Percentiles rank a stretch among this genome's conserved stretches.
These are phyloP conservation scores for Heliamphora pulchella DNA, from an alignment of 179 eudicot genomes.

Conservation along the genomic window DNA sequence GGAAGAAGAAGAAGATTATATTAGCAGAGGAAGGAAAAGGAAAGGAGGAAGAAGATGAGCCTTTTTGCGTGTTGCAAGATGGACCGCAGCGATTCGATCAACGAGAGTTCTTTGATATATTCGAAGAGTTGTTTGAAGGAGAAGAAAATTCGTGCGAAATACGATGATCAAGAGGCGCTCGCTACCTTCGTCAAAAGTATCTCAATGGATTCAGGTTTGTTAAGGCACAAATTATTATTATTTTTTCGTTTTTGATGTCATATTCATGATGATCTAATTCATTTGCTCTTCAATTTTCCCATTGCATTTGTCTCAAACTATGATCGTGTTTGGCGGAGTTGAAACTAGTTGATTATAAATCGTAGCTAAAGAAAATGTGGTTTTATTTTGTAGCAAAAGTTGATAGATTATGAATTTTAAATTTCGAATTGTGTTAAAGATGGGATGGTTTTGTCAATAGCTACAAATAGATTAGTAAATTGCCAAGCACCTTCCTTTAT, in stretches of 20 bases:
- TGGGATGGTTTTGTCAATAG: no score
- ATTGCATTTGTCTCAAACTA: neutral
- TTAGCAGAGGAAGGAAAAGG: slow-evolving; percentile 2
- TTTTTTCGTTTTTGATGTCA: neutral
- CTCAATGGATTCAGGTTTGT: slow-evolving; percentile 37
- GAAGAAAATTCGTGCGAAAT: slow-evolving; percentile 16
- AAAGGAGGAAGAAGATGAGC: slow-evolving; percentile 28
- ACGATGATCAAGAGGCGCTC: slow-evolving; percentile 23
- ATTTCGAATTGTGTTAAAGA: no score
- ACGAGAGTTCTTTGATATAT: slow-evolving; percentile 20
- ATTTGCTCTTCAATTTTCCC: neutral
- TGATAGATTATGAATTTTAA: no score
- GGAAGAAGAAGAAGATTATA: neutral
- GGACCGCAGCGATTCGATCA: slow-evolving; percentile 25
- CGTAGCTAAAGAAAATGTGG: no score
- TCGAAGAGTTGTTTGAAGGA: slow-evolving; percentile 18
- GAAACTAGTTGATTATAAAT: no score
- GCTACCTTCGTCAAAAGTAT: slow-evolving; percentile 38
- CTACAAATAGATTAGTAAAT: no score
- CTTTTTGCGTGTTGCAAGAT: slow-evolving; percentile 49
- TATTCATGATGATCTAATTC: neutral
- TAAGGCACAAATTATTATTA: neutral
- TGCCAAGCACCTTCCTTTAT: no score
- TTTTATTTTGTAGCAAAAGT: no score
- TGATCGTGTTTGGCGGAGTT: no score